Evolutionary conservation across 257 asterid species (phyloP).

Genomic region (Dorcoceras hygrometricum): DNA sequence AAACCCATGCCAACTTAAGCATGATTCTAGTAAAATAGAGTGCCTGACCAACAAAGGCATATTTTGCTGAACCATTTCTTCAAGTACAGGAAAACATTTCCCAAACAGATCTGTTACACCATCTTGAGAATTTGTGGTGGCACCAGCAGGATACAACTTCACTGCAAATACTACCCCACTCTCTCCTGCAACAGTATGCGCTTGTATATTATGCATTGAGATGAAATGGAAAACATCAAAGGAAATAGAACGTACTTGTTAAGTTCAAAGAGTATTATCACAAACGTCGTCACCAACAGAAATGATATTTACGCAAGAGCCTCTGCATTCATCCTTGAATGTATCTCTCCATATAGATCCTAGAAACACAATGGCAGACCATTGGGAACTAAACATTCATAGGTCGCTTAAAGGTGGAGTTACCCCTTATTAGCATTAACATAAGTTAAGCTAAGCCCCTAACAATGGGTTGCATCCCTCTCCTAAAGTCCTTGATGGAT

Average conservation of each 20-base stretch:
- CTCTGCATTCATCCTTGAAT: neutral
- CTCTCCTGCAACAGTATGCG: conserved; percentile 48
- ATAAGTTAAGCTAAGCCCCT: no score
- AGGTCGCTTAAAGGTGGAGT: neutral
- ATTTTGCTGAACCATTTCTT: conserved; percentile 81
- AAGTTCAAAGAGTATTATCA: neutral
- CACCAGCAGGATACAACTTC: conserved; percentile 97
- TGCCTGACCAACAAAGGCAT: conserved; percentile 85
- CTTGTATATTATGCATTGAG: conserved; percentile 19
- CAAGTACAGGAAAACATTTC: conserved; percentile 87
- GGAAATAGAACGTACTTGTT: conserved; percentile 5
- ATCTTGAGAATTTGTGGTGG: conserved; percentile 96
- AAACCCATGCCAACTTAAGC: neutral
- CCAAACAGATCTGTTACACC: conserved; percentile 98
- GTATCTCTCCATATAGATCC: no score
- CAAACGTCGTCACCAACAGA: conserved; percentile 3
- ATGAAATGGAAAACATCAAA: neutral
- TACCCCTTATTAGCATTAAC: neutral
- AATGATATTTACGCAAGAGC: conserved; percentile 1
- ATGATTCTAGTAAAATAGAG: neutral
- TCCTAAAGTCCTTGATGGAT: no score
- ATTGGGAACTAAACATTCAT: neutral
- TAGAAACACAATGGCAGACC: neutral
- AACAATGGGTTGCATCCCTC: no score
- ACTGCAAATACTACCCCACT: conserved; percentile 78